phyloP scores from a whole-genome alignment of 495 filamentous ascomycete genomes.

The Gamarada debralockiae region DNA sequence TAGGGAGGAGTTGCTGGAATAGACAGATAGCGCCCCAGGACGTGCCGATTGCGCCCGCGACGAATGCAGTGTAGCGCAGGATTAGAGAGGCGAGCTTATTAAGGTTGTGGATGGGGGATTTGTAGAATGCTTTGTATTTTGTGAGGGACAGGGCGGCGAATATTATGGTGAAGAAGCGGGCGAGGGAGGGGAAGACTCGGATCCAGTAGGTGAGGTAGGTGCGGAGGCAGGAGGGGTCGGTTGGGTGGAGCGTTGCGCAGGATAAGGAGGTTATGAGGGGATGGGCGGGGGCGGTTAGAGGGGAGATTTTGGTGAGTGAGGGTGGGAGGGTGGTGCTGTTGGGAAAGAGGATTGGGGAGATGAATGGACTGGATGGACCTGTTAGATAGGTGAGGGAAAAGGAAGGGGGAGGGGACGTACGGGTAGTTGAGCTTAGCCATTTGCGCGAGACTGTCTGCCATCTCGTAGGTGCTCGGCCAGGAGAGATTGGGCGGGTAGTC shows the following conservation, averaged over 20 bases:
- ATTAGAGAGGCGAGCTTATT: slow-evolving; percentile 57
- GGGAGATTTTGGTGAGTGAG: slow-evolving; percentile 62
- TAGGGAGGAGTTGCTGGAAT: slow-evolving; percentile 73
- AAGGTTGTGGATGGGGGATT: slow-evolving; percentile 60
- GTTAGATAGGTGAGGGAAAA: not conserved
- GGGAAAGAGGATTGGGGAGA: slow-evolving; percentile 86
- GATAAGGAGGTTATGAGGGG: slow-evolving; percentile 77
- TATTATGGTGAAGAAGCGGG: slow-evolving; percentile 68
- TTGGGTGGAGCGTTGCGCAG: slow-evolving; percentile 89
- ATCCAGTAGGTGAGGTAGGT: slow-evolving; percentile 83
- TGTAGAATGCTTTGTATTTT: slow-evolving; percentile 58
- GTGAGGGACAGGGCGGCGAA: slow-evolving; percentile 67
- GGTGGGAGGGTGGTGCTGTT: slow-evolving; percentile 59
- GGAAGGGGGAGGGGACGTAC: slow-evolving; percentile 43
- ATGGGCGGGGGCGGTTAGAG: slow-evolving; percentile 79
- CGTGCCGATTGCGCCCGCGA: slow-evolving; percentile 74
- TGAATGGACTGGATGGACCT: slow-evolving; percentile 52
- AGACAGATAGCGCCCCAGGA: slow-evolving; percentile 86
- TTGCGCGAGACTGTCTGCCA: slow-evolving; percentile 75
- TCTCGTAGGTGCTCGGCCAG: slow-evolving; percentile 74
- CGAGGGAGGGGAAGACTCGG: slow-evolving; percentile 71
- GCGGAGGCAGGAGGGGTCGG: slow-evolving; percentile 77
- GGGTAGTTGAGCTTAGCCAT: slow-evolving; percentile 84
- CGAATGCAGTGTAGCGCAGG: slow-evolving; percentile 66
- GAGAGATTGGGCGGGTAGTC: slow-evolving; percentile 58